Base-by-base conservation (phyloP, 345 rosid genomes). In the Pelargonium nanum region DNA sequence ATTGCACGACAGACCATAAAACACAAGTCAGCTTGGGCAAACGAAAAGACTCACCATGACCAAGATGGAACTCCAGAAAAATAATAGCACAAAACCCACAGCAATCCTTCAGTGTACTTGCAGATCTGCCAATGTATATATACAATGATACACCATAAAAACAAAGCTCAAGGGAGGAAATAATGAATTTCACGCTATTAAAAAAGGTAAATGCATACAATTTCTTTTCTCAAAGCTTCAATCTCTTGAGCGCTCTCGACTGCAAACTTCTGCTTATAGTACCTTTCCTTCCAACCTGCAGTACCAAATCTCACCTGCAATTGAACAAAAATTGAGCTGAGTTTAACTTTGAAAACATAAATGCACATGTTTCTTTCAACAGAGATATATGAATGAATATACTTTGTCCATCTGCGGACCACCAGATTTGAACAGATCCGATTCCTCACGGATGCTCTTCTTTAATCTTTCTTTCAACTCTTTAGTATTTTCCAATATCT, bases 51-150 rank as follows among this genome's bases (percentile, higher is more conserved):
- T 62, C 60, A 70, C 74, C 78, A 74, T 5, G 58, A 21, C 78
- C 75, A 74, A 0, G 78, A 70, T 48, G 63, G 66, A 0, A 74
- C 69, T 59, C 57, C 78, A 0, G 66, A 52, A 20, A 22, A 73
- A 28, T 73, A 68, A 60, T 73, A 73, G 9, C 21, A 50, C 4
- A 73, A 60, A 13, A 68, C 67, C 76, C 73, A 73, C 50, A 60
- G 6, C 22, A 73, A 51, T 19, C 77, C 73, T 62, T 68, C 73
- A 0, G 67, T 61, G 44, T 73, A 68, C 59, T 64, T 64, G 2
- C 57, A 66, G 1, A 64, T 40, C 48, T 40, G 17, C n/a, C n/a
- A n/a, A n/a, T n/a, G n/a, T n/a, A n/a, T n/a, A n/a, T n/a, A n/a
- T n/a, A n/a, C n/a, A n/a, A n/a, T n/a, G n/a, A n/a, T n/a, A n/a